phyloP scores from a whole-genome alignment of 805 yeast species.

The Wickerhamiella hasegawae region DNA sequence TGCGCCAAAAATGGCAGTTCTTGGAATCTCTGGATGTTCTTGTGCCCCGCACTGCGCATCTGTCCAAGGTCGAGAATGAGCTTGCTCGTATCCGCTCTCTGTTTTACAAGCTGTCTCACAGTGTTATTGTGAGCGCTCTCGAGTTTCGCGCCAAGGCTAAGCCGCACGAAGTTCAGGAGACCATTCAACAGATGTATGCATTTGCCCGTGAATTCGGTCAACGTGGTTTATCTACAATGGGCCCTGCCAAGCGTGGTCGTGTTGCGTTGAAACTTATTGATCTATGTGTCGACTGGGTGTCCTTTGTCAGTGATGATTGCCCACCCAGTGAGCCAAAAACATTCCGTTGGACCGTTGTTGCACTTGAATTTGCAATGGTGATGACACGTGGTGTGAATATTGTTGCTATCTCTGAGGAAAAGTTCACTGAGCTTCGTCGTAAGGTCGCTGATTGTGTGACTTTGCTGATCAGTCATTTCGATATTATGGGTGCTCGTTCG shows the following conservation, averaged over 20 bases:
- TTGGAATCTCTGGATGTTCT: constrained; percentile 7
- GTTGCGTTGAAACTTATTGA: constrained; percentile 58
- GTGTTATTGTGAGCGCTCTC: constrained; percentile 46
- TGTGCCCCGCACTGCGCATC: constrained; percentile 36
- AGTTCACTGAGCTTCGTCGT: constrained; percentile 51
- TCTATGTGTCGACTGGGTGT: constrained; percentile 77
- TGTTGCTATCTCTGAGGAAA: constrained; percentile 58
- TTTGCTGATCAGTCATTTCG: constrained; percentile 83
- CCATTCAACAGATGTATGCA: constrained; percentile 55
- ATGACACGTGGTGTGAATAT: constrained; percentile 85
- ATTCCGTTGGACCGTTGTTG: constrained; percentile 90
- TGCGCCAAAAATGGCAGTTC: constrained; percentile 5
- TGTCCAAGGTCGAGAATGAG: constrained; percentile 58
- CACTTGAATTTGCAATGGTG: constrained; percentile 90
- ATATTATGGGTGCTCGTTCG: constrained; percentile 95
- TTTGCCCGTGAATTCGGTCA: constrained; percentile 73
- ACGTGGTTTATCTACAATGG: constrained; percentile 48
- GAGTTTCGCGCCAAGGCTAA: constrained; percentile 38
- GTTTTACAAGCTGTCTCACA: constrained; percentile 50
- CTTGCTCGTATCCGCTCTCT: constrained; percentile 47
- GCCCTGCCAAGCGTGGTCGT: constrained; percentile 46
- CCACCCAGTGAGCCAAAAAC: constrained; percentile 82
- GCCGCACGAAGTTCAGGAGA: constrained; percentile 53
- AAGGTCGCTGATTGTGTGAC: constrained; percentile 94
- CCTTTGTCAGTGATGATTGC: constrained; percentile 88